Base-by-base conservation (phyloP, 2,329 filamentous ascomycete genomes). In the Fusarium sororula region DNA sequence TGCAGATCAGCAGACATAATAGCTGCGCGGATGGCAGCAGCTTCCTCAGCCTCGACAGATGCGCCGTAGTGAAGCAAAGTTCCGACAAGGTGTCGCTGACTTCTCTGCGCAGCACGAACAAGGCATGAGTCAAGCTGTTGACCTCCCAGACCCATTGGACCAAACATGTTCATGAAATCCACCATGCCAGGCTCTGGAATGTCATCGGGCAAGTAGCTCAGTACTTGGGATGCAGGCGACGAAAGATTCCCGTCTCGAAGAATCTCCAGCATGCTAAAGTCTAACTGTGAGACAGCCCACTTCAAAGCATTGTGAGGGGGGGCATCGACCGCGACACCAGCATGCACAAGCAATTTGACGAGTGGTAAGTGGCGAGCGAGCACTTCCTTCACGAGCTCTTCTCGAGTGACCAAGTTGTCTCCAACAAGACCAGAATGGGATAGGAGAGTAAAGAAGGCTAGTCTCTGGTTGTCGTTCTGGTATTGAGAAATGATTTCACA, bases 191-290 rank as follows among this genome's bases (percentile, higher is more conserved):
- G 8, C 35, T 72, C 70, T 5, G 44, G 22, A 1, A 26, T 26
- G 6, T 17, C 6, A 2, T 44, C 24, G 0, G 70, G 55, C 2
- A 69, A 15, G 26, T 57, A 65, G 13, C 11, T 14, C 1, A 66
- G 6, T 1, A 37, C 15, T n/a, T 45, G 35, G 1, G 60, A 24
- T 10, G 59, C 24, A 2, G 51, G 24, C 1, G 35, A 57, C 1
- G 39, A 42, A 4, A 67, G 24, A 1, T 12, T 37, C 1, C 66
- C 70, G 1, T 20, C 20, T 3, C 30, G 57, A 2, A 73, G 26
- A 12, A 68, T 10, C 7, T 74, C 62, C 4, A 73, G 24, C 4
- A 68, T 38, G 3, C 30, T 24, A 12, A 63, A 68, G 39, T 73
- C 70, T 2, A 71, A 15, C 0, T 57, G 45, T 5, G 62, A 67